Evolutionary conservation across 441 rosid genomes (phyloP).

Genomic region (Syzygium malaccense): DNA sequence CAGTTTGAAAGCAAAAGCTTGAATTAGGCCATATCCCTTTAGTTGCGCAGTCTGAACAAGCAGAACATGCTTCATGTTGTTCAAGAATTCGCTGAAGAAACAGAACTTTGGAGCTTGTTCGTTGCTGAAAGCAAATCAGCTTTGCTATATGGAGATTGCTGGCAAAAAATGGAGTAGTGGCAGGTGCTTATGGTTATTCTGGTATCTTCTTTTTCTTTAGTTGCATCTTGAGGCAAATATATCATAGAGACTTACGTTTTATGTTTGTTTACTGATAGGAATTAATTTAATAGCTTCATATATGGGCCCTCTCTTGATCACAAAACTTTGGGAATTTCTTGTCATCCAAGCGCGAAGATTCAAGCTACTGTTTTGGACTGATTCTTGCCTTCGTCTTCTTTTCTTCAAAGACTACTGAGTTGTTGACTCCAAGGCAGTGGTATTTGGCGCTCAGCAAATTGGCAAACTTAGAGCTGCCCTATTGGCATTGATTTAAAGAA

Average conservation of each 20-base stretch:
- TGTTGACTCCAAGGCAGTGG: constrained; percentile 55
- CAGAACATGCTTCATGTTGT: constrained; percentile 33
- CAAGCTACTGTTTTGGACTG: constrained; percentile 33
- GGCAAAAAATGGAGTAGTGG: constrained; percentile 36
- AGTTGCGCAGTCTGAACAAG: constrained; percentile 43
- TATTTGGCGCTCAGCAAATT: constrained; percentile 54
- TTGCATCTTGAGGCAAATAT: background rate
- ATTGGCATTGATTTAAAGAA: background rate
- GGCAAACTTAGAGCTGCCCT: background rate
- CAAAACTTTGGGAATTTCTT: constrained; percentile 49
- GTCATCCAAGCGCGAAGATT: constrained; percentile 23
- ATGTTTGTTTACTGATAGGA: constrained; percentile 21
- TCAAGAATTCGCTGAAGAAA: constrained; percentile 36
- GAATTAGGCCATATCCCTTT: constrained; percentile 38
- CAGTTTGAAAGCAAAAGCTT: constrained; percentile 29
- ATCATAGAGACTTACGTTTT: background rate
- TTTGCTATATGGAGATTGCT: constrained; percentile 40
- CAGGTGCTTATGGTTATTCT: constrained; percentile 24
- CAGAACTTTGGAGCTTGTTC: constrained; percentile 18
- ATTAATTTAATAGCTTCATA: constrained; percentile 50
- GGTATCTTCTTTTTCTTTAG: background rate
- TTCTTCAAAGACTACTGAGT: constrained; percentile 48
- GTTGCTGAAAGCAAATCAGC: constrained; percentile 27
- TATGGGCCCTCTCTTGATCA: constrained; percentile 50
- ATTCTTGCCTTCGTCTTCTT: constrained; percentile 49